Evolutionary conservation across 257 asterid genomes (phyloP), one percentile per base, ranked within the genome.

Genomic region (Henckelia pumila): DNA sequence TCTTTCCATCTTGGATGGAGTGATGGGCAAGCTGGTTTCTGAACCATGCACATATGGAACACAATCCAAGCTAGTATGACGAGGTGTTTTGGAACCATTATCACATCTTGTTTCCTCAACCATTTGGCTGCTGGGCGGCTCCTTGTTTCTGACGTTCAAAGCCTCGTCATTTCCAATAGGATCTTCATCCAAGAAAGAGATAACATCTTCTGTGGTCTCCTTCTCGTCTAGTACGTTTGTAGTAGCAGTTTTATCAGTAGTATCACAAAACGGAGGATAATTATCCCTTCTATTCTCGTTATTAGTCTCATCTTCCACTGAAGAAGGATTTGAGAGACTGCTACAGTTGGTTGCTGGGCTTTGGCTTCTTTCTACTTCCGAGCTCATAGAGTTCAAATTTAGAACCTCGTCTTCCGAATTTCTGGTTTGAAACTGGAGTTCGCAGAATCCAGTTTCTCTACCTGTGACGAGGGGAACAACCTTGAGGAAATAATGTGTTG

Each of bases 301-400:
- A 61, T 79, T 86, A 23, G 87, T 82, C 83, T 83, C 96, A 29
- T 88, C 96, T 77, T 92, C 98, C 25, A 86, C 76, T 1, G 97
- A 85, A 28, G 96, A 89, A 73, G 95, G 96, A 77, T 87, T 88
- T 20, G 98, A 93, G 61, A 83, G 89, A 81, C 80, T 88, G 80
- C 96, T 92, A 70, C 82, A 84, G 75, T 84, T 89, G 52, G 89
- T 80, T 2, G 81, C 66, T 20, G 86, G 89, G 62, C 87, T 86
- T 74, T 80, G 85, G 69, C 85, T 83, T 73, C 78, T 75, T 75
- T 82, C 95, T 20, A 57, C 73, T 68, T 78, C 83, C 71, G 35
- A 55, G 66, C 56, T 72, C 61, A 73, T 77, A 26, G 91, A 62
- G 70, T 69, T 77, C 44, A 55, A 75, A 71, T 77, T 64, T 16